Base-by-base conservation (phyloP, 1,139 yeast genomes). In the Geotrichum australiense region DNA sequence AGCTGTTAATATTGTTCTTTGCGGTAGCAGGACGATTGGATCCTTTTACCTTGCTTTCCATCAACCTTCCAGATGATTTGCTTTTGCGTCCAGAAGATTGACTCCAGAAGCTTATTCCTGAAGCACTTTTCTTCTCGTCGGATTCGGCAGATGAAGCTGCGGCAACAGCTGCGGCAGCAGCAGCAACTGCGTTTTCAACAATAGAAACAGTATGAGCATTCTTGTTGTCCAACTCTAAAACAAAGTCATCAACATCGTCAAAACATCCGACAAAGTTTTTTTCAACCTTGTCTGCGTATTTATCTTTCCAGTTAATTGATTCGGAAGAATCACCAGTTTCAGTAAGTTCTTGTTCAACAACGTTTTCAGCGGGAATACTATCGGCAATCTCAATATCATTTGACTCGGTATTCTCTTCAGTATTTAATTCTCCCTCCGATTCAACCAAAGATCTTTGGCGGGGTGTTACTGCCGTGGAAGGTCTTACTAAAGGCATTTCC, bases 211-310 rank as follows among this genome's bases (percentile, higher is more conserved):
- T 42, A 16, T 37, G 37, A 4, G 41, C 45, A 20, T 42, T 34
- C n/a, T n/a, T n/a, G n/a, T n/a, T n/a, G n/a, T n/a, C n/a, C 21
- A 42, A 42, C 23, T 42, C 41, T 24, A 37, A 39, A 19, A 42
- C 30, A 37, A 42, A 42, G 12, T 42, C 45, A 26, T 42, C 45
- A 23, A 42, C 35, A 18, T 42, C 45, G 21, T 42, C 36, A 26
- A 42, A 42, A 24, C 45, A 42, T 5, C 41, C 41, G 2, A 28
- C 45, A 42, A 42, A 42, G 29, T 42, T 42, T 4, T 33, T 38
- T 18, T 42, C 35, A 7, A 42, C 45, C 20, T 37, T 32, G 2
- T 15, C 24, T n/a, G 45, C 24, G 14, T 42, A 42, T 25, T 33
- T 42, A 19, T 37, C 41, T 29, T 42, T 42, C 41, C 41, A 37